Conservation (phyloP, 768 basidiomycete species). For the Pleurotus citrinopileatus region DNA sequence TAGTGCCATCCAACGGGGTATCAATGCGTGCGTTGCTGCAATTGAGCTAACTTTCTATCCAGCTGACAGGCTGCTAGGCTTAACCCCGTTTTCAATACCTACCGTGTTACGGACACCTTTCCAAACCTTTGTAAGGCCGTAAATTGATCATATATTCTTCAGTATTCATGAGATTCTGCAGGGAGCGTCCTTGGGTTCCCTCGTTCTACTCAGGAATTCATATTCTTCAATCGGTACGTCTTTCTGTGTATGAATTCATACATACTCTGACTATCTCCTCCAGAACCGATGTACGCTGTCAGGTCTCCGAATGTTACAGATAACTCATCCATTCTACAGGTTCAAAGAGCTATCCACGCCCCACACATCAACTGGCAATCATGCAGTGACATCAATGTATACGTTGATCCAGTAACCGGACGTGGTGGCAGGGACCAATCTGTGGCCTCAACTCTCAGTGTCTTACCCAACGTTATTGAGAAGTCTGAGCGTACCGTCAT, state of each 20-base stretch:
- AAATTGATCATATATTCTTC: no score
- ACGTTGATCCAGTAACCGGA: slow-evolving; percentile 40
- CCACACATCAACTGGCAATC: slow-evolving; percentile 58
- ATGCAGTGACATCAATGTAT: slow-evolving; percentile 52
- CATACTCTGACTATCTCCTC: slow-evolving; percentile 1
- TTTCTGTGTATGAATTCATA: background rate
- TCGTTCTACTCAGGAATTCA: slow-evolving; percentile 52
- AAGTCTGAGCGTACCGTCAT: slow-evolving; percentile 63
- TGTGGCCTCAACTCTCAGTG: slow-evolving; percentile 56
- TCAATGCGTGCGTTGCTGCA: slow-evolving; percentile 45
- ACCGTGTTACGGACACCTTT: slow-evolving; percentile 54
- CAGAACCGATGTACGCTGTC: slow-evolving; percentile 33
- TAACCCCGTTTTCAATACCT: slow-evolving; percentile 56
- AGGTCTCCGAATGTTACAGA: background rate
- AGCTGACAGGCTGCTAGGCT: no score
- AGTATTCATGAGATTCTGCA: slow-evolving; percentile 16
- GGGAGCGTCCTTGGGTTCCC: slow-evolving; percentile 71
- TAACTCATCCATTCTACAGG: slow-evolving; percentile 17
- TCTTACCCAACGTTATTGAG: slow-evolving; percentile 69
- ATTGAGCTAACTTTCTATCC: background rate
- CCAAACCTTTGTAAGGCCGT: slow-evolving; percentile 45
- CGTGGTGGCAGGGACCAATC: slow-evolving; percentile 45
- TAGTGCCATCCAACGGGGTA: slow-evolving; percentile 44
- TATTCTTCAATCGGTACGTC: slow-evolving; percentile 50
- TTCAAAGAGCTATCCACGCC: slow-evolving; percentile 59